A percentile compares a stretch with the other conserved stretches of the same genome.
Evolutionary conservation across 2,329 filamentous ascomycete genomes (phyloP).

Genomic region (Colletotrichum simmondsii): DNA sequence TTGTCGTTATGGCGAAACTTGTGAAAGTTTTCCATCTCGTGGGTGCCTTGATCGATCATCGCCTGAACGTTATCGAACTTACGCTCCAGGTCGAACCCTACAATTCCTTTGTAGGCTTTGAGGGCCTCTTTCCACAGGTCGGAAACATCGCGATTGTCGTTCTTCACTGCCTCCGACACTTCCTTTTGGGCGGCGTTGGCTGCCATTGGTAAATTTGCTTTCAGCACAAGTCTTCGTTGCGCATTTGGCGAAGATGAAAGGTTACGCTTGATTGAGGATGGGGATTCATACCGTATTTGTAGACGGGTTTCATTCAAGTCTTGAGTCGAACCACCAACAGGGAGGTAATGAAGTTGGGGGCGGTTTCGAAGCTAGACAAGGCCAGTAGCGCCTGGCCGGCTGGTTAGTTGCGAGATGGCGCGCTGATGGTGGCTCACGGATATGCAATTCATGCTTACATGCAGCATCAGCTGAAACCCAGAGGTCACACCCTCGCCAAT

Average conservation of each 20-base stretch:
- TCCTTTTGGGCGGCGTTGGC: neutral
- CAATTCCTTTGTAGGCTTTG: conserved; percentile 45
- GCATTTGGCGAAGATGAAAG: too few relatives aligned
- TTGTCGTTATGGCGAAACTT: conserved; percentile 46
- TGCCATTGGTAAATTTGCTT: neutral
- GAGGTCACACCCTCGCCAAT: too few relatives aligned
- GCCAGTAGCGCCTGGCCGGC: too few relatives aligned
- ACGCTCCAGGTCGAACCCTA: conserved; percentile 44
- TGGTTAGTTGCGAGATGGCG: too few relatives aligned
- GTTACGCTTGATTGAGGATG: neutral
- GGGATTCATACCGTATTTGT: neutral
- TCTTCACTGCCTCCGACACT: conserved; percentile 32
- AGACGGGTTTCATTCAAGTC: too few relatives aligned
- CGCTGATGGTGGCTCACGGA: neutral
- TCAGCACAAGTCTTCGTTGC: too few relatives aligned
- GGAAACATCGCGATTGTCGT: conserved; percentile 42
- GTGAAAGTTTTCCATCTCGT: conserved; percentile 45
- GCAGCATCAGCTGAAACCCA: neutral
- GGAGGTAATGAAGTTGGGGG: neutral
- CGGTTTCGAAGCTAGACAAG: neutral
- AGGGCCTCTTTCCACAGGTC: conserved; percentile 46
- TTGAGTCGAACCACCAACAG: neutral
- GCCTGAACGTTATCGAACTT: conserved; percentile 42
- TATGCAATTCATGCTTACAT: neutral
- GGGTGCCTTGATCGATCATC: conserved; percentile 38